These are phyloP conservation scores for Lycium ferocissimum DNA, from an alignment of 257 asterid species.

Conservation along the genomic window DNA sequence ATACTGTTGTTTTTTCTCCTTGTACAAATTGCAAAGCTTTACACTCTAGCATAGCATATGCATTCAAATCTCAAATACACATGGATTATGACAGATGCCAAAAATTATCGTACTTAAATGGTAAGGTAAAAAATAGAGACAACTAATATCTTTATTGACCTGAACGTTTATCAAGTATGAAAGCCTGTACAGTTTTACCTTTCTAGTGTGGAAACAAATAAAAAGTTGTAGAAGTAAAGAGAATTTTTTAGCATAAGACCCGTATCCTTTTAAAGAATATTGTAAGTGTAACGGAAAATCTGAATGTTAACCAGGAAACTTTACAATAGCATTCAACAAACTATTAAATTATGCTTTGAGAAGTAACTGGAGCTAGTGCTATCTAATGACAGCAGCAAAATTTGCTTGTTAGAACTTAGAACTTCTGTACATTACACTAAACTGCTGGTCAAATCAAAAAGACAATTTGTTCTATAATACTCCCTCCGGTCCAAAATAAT, in stretches of 20 bases:
- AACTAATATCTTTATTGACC: background rate
- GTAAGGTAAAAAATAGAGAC: background rate
- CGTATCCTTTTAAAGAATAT: background rate
- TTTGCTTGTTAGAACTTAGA: background rate
- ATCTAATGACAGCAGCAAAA: background rate
- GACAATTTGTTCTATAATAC: background rate
- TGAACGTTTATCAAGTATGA: slow-evolving; percentile 3
- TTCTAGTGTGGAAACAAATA: background rate
- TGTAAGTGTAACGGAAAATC: background rate
- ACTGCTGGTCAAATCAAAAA: background rate
- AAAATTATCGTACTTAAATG: background rate
- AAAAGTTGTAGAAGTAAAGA: background rate
- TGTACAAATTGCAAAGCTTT: slow-evolving; percentile 3
- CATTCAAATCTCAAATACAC: background rate
- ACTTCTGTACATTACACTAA: background rate
- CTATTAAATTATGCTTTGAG: background rate
- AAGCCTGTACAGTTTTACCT: background rate
- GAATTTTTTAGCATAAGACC: slow-evolving; percentile 1
- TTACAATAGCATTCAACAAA: background rate
- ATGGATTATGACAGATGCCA: background rate
- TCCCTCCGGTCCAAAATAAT: too few relatives aligned
- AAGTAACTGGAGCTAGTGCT: slow-evolving; percentile 1
- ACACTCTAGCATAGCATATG: background rate
- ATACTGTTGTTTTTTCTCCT: background rate
- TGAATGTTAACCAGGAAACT: background rate